phyloP scores from a whole-genome alignment of 2,329 filamentous ascomycete genomes.

The Hymenoscyphus fraxineus region DNA sequence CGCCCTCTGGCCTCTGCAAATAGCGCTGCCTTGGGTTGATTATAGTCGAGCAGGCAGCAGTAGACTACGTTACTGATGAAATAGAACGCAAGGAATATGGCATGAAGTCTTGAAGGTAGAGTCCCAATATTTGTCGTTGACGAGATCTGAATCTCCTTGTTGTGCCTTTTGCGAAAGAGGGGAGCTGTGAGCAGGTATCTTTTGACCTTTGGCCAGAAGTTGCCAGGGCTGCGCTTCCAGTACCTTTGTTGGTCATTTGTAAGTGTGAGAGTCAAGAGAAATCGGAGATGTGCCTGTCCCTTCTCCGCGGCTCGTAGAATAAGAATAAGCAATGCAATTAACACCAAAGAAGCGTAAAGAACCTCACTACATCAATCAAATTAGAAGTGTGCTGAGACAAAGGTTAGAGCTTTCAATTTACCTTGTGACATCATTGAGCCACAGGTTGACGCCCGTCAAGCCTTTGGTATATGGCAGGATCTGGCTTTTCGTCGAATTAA shows the following conservation, averaged over 20 bases:
- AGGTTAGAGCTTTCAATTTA: not conserved
- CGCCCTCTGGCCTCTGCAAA: constrained; percentile 53
- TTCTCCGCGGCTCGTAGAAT: constrained; percentile 6
- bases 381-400: not conserved
- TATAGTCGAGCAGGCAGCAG: constrained; percentile 58
- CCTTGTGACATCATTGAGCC: constrained; percentile 16
- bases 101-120: constrained; percentile 70
- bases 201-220: constrained; percentile 52
- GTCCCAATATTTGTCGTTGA: constrained; percentile 66
- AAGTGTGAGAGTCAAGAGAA: constrained; percentile 10
- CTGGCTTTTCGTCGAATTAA: not conserved
- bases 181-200: constrained; percentile 64
- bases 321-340: constrained; percentile 13
- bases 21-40: constrained; percentile 42
- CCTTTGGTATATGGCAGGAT: constrained; percentile 19
- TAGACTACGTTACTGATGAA: constrained; percentile 70
- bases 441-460: constrained; percentile 16
- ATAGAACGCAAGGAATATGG: constrained; percentile 63
- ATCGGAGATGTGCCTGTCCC: constrained; percentile 2
- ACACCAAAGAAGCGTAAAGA: constrained; percentile 9
- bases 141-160: constrained; percentile 65
- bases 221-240: constrained; percentile 3
- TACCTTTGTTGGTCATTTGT: constrained; percentile 12
- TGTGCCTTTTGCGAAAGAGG: constrained; percentile 70
- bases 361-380: constrained; percentile 2